These are phyloP conservation scores for Sugiyamaella lignohabitans DNA, from an alignment of 805 yeast species.

Conservation along the genomic window DNA sequence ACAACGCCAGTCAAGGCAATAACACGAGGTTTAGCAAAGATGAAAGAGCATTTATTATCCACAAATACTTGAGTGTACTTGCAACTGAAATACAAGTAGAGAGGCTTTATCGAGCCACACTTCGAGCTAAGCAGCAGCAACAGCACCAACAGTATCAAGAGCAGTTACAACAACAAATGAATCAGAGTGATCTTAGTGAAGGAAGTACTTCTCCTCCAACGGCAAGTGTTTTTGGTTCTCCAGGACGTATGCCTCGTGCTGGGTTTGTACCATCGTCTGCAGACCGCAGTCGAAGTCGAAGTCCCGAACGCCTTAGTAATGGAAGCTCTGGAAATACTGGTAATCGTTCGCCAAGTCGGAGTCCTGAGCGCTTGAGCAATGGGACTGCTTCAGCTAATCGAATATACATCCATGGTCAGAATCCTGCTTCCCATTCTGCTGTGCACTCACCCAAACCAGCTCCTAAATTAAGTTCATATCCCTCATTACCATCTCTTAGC, in stretches of 20 bases:
- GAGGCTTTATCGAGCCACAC: constrained; percentile 49
- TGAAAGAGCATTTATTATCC: constrained; percentile 42
- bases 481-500: not conserved
- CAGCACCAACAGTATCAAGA: not conserved
- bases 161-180: not conserved
- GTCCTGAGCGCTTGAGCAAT: not conserved
- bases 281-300: not conserved
- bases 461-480: not conserved
- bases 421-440: constrained; percentile 2
- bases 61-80: constrained; percentile 42
- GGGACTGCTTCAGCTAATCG: not conserved
- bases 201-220: constrained; percentile 2
- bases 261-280: too few relatives aligned
- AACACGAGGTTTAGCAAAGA: constrained; percentile 32
- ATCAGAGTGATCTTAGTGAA: not conserved
- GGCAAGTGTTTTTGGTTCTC: constrained; percentile 2
- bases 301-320: not conserved
- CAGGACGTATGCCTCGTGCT: constrained; percentile 1
- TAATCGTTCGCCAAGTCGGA: not conserved
- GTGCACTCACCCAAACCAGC: not conserved
- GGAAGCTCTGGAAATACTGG: not conserved
- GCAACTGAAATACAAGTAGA: constrained; percentile 63
- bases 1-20: not conserved
- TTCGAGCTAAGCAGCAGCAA: constrained; percentile 18
- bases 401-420: not conserved